Evolutionary conservation across 306 rosid species (phyloP).

Genomic region (Alnus glutinosa): DNA sequence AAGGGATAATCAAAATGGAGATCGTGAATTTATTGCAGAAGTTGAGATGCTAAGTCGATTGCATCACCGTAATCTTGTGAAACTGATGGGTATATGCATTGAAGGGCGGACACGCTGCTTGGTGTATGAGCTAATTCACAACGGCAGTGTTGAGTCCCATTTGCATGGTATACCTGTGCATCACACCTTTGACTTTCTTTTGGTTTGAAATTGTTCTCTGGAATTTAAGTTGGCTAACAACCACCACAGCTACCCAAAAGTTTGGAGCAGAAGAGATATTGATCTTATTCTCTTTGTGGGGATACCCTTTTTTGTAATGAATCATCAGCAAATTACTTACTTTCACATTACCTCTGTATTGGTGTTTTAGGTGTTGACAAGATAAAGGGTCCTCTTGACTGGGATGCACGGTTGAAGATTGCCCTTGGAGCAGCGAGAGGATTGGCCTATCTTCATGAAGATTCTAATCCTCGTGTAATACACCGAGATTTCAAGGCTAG

Average conservation of each 20-base stretch:
- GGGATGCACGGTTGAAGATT: conserved; percentile 92
- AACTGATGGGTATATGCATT: conserved; percentile 86
- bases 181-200: conserved; percentile 22
- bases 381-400: conserved; percentile 68
- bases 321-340: conserved; percentile 9
- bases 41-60: conserved; percentile 92
- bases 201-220: background rate
- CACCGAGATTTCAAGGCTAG: conserved; percentile 97
- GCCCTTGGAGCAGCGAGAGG: conserved; percentile 99
- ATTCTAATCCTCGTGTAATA: conserved; percentile 93
- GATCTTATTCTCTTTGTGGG: background rate
- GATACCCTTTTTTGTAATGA: background rate
- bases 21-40: conserved; percentile 81
- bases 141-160: conserved; percentile 98
- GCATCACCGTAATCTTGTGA: conserved; percentile 98
- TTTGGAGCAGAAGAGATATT: conserved; percentile 3
- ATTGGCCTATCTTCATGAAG: conserved; percentile 95
- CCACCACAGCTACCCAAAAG: background rate
- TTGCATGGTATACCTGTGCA: conserved; percentile 70
- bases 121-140: conserved; percentile 87
- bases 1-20: conserved; percentile 69
- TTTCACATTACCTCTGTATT: conserved; percentile 19
- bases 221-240: background rate
- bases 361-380: conserved; percentile 69
- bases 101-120: conserved; percentile 81